These are phyloP conservation scores for Vicia faba DNA, from an alignment of 306 rosid species.

Conservation along the genomic window DNA sequence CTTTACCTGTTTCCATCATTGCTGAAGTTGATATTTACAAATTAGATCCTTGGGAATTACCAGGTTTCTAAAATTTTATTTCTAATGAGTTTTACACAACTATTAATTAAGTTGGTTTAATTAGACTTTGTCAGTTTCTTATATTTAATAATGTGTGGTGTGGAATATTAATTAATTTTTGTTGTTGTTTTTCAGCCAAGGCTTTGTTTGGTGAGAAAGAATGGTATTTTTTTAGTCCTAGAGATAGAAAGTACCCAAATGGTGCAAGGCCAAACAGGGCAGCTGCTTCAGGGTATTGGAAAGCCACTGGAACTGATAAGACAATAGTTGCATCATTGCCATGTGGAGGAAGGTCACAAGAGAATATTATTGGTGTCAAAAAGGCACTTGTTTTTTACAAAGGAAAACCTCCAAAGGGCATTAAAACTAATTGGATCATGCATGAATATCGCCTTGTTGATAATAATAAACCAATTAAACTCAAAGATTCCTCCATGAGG, in stretches of 20 bases:
- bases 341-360: slow-evolving; percentile 30
- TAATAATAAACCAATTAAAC: slow-evolving; percentile 43
- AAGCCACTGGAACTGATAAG: slow-evolving; percentile 63
- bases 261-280: slow-evolving; percentile 75
- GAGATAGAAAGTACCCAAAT: slow-evolving; percentile 64
- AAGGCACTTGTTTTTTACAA: slow-evolving; percentile 64
- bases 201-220: slow-evolving; percentile 71
- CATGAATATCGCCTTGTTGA: slow-evolving; percentile 63
- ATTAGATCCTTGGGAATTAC: slow-evolving; percentile 60
- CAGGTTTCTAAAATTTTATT: slow-evolving; percentile 36
- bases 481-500: slow-evolving; percentile 62
- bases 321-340: slow-evolving; percentile 41
- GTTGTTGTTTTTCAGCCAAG: slow-evolving; percentile 43
- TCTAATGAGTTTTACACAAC: too few species aligned
- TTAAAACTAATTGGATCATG: slow-evolving; percentile 71
- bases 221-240: slow-evolving; percentile 73
- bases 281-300: slow-evolving; percentile 78
- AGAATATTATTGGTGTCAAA: slow-evolving; percentile 57
- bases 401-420: slow-evolving; percentile 67
- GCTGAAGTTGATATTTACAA: slow-evolving; percentile 67
- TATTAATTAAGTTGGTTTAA: too few species aligned
- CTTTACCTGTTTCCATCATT: slow-evolving; percentile 58
- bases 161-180: neutral
- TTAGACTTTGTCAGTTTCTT: too few species aligned
- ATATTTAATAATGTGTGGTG: slow-evolving; percentile 4